phyloP scores from a whole-genome alignment of 1,284 basidiomycete genomes.

The Cryptococcus sp. region DNA sequence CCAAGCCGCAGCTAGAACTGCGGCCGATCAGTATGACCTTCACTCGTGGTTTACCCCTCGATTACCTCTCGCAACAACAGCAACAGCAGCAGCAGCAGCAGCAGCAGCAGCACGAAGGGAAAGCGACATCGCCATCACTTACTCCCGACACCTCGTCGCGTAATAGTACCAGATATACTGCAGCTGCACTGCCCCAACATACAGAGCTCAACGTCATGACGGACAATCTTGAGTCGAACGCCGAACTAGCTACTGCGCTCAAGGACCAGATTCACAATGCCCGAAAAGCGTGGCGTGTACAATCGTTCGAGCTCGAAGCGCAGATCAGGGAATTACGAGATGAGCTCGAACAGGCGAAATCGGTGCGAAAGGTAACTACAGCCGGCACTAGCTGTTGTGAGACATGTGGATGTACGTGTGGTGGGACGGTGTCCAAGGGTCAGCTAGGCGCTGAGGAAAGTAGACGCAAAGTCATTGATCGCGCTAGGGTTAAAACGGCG shows the following conservation, averaged over 20 bases:
- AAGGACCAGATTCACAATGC: conserved; percentile 18
- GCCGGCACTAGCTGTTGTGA: conserved; percentile 54
- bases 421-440: conserved; percentile 5
- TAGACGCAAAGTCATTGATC: conserved; percentile 59
- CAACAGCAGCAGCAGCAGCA: too few species aligned
- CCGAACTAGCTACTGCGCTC: conserved; percentile 2
- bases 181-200: neutral
- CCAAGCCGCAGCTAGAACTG: conserved; percentile 58
- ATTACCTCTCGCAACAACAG: conserved; percentile 52
- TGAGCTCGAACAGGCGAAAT: conserved; percentile 63
- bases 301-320: conserved; percentile 71
- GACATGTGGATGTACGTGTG: conserved; percentile 61
- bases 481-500: conserved; percentile 61
- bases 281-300: conserved; percentile 64
- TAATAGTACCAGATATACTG: too few species aligned
- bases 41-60: conserved; percentile 64
- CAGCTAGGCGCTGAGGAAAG: neutral
- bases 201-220: neutral
- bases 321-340: conserved; percentile 69
- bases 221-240: neutral
- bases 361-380: conserved; percentile 15
- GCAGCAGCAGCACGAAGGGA: neutral
- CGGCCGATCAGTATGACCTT: conserved; percentile 75
- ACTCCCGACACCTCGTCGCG: too few species aligned
- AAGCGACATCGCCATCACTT: neutral